Conservation (phyloP, 2,329 filamentous ascomycete species). For the Penicillium fuscoglaucum region DNA sequence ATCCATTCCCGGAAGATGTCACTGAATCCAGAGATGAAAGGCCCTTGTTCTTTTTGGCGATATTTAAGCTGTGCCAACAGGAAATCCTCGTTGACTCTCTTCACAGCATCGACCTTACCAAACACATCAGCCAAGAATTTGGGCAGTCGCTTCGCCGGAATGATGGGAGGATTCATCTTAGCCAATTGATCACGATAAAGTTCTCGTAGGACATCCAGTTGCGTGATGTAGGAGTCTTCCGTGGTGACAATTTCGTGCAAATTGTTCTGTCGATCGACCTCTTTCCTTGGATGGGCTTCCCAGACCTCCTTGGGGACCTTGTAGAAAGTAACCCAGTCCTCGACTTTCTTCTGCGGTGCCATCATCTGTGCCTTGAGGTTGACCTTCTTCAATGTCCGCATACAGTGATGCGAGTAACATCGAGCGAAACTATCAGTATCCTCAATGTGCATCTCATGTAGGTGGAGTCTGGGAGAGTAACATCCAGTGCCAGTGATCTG, state of each 20-base stretch:
- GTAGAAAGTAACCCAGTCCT: constrained; percentile 91
- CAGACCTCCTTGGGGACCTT: constrained; percentile 75
- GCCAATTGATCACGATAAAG: constrained; percentile 82
- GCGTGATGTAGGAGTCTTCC: constrained; percentile 87
- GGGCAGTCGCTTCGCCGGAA: constrained; percentile 72
- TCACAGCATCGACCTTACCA: constrained; percentile 83
- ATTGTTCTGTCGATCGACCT: constrained; percentile 89
- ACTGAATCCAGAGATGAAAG: constrained; percentile 90
- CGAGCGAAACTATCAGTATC: constrained; percentile 62
- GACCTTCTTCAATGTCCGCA: constrained; percentile 90
- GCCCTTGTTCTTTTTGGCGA: constrained; percentile 92
- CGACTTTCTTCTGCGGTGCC: constrained; percentile 66
- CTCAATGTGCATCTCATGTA: constrained; percentile 68
- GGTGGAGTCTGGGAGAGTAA: constrained; percentile 81
- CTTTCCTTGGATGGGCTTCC: constrained; percentile 73
- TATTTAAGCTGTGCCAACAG: constrained; percentile 93
- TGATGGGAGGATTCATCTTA: constrained; percentile 72
- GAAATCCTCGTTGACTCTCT: constrained; percentile 88
- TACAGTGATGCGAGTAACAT: constrained; percentile 93
- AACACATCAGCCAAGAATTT: constrained; percentile 85
- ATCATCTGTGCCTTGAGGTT: constrained; percentile 74
- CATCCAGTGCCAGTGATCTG: constrained; percentile 90
- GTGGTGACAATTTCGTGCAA: constrained; percentile 93
- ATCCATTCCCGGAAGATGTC: constrained; percentile 99
- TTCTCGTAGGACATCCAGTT: constrained; percentile 79